Base-by-base conservation (phyloP, 2,329 filamentous ascomycete species). In the Madurella fahalii region DNA sequence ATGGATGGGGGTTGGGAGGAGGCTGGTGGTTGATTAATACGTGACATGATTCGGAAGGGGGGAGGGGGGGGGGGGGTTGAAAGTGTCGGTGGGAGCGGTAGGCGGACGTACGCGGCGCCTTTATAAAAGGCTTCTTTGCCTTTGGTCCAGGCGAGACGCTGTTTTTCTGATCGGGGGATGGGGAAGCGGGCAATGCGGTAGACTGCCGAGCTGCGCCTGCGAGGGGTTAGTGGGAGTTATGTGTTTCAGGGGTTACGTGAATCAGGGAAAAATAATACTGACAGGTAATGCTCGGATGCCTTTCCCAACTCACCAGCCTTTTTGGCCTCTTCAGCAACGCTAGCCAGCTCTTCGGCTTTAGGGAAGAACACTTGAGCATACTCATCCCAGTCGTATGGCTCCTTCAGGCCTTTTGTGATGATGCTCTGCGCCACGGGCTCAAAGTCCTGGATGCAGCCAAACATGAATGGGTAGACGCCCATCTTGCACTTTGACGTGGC, bases 381-480 rank as follows among this genome's bases (percentile, higher is more conserved):
- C 47, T 68, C 67, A 51, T 71, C 68, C 67, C 67, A 70, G 47
- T 70, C 53, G 39, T 70, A 70, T 0, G 66, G 64, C 9, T 60
- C 54, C 18, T 59, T 59, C 12, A 59, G 40, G 1, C 49, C 54
- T 40, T 52, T 57, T 40, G 61, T 54, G 31, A 68, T 59, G 45
- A 71, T 68, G 17, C 48, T 40, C 16, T 67, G 60, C 17, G 63
- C 67, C 3, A 69, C 60, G 4, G 69, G 68, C 53, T 70, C 61
- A 54, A 71, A 70, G 53, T 70, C 69, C 40, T 58, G 42, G 30
- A 60, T 61, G 8, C 56, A 50, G 8, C 66, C 68, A 50, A 67
- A 69, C 65, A 70, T 70, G 58, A 71, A 71, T 5, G 68, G 69
- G 61, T 71, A 71, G n/a, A 70, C 48, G 5, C 68, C 68, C 65